Conservation (phyloP, 495 filamentous ascomycete genomes). For the Aspergillus bertholletiae region DNA sequence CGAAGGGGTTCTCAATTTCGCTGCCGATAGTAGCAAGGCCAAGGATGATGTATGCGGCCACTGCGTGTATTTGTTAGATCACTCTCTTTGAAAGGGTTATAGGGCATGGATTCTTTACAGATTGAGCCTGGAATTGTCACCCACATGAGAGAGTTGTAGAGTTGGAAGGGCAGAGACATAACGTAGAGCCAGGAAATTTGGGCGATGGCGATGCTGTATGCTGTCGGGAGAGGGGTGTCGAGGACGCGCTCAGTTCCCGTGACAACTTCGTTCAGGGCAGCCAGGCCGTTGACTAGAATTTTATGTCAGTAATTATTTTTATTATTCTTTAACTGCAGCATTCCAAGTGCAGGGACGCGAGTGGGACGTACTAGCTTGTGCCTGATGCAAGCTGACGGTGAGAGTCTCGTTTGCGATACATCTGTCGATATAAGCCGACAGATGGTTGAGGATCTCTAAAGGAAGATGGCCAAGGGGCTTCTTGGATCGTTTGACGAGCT, state of each 20-base stretch:
- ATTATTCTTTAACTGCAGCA: no score
- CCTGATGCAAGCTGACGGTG: conserved; percentile 39
- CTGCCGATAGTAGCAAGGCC: conserved; percentile 82
- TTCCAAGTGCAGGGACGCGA: no score
- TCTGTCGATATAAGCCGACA: conserved; percentile 63
- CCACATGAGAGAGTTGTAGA: conserved; percentile 60
- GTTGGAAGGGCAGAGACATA: conserved; percentile 79
- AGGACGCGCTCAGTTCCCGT: conserved; percentile 76
- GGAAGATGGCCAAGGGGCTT: conserved; percentile 71
- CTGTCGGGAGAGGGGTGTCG: conserved; percentile 78
- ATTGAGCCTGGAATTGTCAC: conserved; percentile 84
- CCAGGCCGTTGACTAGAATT: conserved; percentile 29
- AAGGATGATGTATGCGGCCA: conserved; percentile 87
- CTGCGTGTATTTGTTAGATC: conserved; percentile 14
- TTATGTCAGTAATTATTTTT: background rate
- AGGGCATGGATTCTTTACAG: conserved; percentile 31
- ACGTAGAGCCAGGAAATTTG: conserved; percentile 91
- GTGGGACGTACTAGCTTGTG: conserved; percentile 34
- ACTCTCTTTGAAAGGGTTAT: background rate
- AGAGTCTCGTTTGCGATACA: conserved; percentile 54
- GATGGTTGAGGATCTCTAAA: conserved; percentile 70
- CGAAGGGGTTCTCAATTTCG: conserved; percentile 89
- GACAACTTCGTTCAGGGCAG: conserved; percentile 66
- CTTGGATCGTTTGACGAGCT: conserved; percentile 62
- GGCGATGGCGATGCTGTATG: conserved; percentile 80